Evolutionary conservation across 345 rosid genomes (phyloP).

Genomic region (Lepidium sativum): DNA sequence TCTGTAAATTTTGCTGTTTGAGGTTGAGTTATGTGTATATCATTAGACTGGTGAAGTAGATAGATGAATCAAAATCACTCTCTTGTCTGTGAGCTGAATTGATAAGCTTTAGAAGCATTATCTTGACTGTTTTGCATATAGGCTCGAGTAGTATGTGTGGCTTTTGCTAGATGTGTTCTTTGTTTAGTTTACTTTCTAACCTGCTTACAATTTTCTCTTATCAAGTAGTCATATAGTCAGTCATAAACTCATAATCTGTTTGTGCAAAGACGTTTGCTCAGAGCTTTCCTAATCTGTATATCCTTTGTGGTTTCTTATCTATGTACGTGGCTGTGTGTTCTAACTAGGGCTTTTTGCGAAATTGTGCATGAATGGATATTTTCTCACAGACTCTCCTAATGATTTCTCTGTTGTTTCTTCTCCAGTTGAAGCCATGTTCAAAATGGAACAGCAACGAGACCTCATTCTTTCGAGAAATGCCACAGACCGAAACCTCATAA

Average conservation of each 20-base stretch:
- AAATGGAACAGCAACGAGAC: background rate
- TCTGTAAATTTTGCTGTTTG: background rate
- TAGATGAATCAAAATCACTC: background rate
- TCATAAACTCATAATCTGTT: background rate
- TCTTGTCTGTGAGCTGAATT: background rate
- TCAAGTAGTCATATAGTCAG: background rate
- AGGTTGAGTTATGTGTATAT: background rate
- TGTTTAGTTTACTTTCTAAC: background rate
- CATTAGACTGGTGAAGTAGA: background rate
- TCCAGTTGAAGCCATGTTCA: slow-evolving; percentile 3
- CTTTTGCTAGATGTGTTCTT: background rate
- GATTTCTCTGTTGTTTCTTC: background rate
- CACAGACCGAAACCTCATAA: background rate
- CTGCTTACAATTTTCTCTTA: background rate
- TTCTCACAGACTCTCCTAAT: background rate
- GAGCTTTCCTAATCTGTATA: background rate
- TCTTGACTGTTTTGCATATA: background rate
- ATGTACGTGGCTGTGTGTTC: background rate
- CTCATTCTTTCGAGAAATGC: background rate
- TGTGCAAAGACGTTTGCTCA: background rate
- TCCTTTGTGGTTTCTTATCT: background rate
- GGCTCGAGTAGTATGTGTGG: background rate
- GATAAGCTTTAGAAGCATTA: background rate
- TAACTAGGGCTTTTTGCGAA: no score
- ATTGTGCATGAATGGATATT: background rate